Conservation (phyloP, 2,329 filamentous ascomycete genomes). For the Botrytis byssoidea region DNA sequence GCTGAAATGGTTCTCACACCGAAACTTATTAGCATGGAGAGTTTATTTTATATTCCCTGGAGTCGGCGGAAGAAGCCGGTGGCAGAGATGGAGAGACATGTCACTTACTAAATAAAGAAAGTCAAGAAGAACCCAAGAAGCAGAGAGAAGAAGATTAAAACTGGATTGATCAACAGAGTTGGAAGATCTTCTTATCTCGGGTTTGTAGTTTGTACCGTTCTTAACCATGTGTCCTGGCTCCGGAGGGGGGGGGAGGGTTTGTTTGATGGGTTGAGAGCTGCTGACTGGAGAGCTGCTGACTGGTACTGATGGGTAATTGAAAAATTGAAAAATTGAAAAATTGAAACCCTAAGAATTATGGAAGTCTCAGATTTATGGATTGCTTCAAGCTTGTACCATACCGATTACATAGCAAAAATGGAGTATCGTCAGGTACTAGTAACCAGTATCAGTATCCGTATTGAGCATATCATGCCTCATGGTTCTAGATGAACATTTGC, state of each 20-base stretch:
- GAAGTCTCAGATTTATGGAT: not conserved
- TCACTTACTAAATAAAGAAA: not conserved
- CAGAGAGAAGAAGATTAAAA: constrained; percentile 8
- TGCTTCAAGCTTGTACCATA: not conserved
- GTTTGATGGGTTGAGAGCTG: not conserved
- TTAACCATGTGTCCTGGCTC: not conserved
- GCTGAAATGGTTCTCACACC: not conserved
- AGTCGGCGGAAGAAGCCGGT: not conserved
- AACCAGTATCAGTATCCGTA: not conserved
- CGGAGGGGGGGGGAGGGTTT: no score
- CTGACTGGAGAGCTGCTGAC: not conserved
- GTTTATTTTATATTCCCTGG: not conserved
- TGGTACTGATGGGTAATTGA: not conserved
- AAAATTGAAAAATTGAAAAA: not conserved
- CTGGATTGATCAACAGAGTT: not conserved
- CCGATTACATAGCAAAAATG: not conserved
- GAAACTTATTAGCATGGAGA: not conserved
- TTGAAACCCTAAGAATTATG: not conserved
- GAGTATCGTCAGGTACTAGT: not conserved
- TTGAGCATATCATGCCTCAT: not conserved
- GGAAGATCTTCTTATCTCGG: constrained; percentile 2
- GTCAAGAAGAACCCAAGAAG: not conserved
- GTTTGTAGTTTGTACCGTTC: not conserved
- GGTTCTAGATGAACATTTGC: not conserved
- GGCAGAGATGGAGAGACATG: not conserved